phyloP scores from a whole-genome alignment of 345 rosid genomes.

The Populus nigra region DNA sequence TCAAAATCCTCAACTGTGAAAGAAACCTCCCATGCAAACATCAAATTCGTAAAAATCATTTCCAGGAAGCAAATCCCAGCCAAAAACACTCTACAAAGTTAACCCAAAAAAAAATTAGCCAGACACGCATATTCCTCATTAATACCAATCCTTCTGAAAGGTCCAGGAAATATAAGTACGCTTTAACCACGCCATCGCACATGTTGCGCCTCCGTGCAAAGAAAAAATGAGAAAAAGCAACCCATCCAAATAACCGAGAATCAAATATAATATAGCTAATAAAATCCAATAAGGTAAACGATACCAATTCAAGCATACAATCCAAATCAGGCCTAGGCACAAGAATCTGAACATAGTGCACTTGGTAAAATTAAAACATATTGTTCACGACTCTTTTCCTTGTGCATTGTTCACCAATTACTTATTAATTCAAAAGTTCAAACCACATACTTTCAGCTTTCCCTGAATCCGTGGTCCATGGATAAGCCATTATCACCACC shows the following conservation, averaged over 20 bases:
- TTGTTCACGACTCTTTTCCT: not conserved
- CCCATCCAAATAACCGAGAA: not conserved
- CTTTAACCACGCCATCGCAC: not conserved
- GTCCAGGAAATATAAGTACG: too few relatives aligned
- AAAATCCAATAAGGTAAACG: conserved; percentile 1
- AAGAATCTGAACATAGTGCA: not conserved
- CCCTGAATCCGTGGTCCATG: not conserved
- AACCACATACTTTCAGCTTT: not conserved
- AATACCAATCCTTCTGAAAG: too few relatives aligned
- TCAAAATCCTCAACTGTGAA: too few relatives aligned
- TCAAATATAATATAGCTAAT: not conserved
- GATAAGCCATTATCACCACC: not conserved
- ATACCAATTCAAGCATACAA: not conserved
- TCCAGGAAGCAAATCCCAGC: too few relatives aligned
- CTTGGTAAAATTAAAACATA: not conserved
- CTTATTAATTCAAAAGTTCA: not conserved
- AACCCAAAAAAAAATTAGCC: too few relatives aligned
- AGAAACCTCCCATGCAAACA: too few relatives aligned
- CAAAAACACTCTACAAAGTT: too few relatives aligned
- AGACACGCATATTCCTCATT: too few relatives aligned
- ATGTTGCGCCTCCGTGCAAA: not conserved
- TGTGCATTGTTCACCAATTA: not conserved
- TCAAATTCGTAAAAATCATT: too few relatives aligned
- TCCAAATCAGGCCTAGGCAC: conserved; percentile 11
- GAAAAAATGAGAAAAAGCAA: not conserved